Percentiles rank a stretch among this genome's conserved stretches.
phyloP scores from a whole-genome alignment of 352 stramenopile species.

The Phytopythium boreale region DNA sequence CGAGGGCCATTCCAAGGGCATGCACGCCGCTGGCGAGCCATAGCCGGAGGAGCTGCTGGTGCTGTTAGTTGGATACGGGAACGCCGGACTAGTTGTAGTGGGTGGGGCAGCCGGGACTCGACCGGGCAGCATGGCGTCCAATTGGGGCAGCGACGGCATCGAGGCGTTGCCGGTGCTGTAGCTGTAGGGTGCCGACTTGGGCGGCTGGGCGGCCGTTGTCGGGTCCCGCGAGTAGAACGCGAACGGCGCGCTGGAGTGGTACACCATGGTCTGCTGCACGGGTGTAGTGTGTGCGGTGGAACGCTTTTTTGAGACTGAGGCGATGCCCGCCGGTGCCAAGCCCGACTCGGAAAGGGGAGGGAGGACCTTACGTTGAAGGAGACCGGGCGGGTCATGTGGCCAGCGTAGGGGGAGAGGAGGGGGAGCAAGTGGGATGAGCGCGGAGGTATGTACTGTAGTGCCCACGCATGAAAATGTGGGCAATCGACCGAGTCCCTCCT shows the following conservation, averaged over 20 bases:
- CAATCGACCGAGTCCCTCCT: too few species aligned
- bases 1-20: not conserved
- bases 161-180: not conserved
- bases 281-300: not conserved
- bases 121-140: slow-evolving; percentile 2
- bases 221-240: slow-evolving; percentile 4
- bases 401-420: not conserved
- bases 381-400: not conserved
- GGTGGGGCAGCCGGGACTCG: not conserved
- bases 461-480: not conserved
- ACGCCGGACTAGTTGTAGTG: not conserved
- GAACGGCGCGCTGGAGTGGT: not conserved
- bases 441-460: not conserved
- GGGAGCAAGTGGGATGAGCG: not conserved
- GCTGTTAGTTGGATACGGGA: not conserved
- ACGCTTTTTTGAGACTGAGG: slow-evolving; percentile 3
- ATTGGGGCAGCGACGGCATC: slow-evolving; percentile 3
- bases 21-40: slow-evolving; percentile 2
- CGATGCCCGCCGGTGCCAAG: not conserved
- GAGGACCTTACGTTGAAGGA: not conserved
- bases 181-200: not conserved
- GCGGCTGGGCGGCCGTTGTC: not conserved
- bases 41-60: not conserved
- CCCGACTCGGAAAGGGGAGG: not conserved
- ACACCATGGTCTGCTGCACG: not conserved